These are phyloP conservation scores for Pythium folliculosum DNA, from an alignment of 352 stramenopile genomes.

Conservation along the genomic window DNA sequence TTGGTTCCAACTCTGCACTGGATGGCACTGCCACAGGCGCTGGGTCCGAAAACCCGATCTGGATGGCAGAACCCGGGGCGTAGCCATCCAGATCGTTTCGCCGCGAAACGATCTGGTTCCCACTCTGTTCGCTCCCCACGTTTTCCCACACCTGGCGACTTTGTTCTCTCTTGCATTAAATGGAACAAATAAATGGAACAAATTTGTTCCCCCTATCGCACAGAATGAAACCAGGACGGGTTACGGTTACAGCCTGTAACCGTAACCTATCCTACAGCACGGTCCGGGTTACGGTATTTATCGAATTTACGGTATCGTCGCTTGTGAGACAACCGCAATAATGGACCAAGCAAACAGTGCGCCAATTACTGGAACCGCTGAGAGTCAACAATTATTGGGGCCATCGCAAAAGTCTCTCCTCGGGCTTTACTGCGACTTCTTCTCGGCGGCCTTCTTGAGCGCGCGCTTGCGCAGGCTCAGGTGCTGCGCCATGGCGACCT, in stretches of 20 bases:
- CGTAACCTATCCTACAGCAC: neutral
- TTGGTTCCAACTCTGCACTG: neutral
- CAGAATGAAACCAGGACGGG: too few species aligned
- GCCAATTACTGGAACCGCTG: neutral
- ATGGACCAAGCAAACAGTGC: too few species aligned
- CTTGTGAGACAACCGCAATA: too few species aligned
- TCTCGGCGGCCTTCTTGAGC: conserved; percentile 86
- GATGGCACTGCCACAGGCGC: neutral
- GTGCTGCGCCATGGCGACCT: conserved; percentile 81
- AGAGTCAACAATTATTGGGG: neutral
- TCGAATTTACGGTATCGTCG: neutral
- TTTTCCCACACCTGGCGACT: neutral
- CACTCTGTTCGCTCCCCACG: neutral
- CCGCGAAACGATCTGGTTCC: too few species aligned
- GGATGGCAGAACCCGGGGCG: neutral
- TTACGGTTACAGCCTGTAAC: neutral
- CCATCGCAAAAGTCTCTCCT: too few species aligned
- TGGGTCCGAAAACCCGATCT: neutral
- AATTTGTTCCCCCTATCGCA: too few species aligned
- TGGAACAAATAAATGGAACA: too few species aligned
- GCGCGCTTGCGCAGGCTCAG: conserved; percentile 82
- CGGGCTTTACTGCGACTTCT: conserved; percentile 86
- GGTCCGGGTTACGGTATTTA: neutral
- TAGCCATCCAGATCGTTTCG: neutral
- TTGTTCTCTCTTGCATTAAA: neutral